Evolutionary conservation across 2,329 filamentous ascomycete species (phyloP), one percentile per base, ranked within the genome.

Genomic region (Beauveria bassiana): DNA sequence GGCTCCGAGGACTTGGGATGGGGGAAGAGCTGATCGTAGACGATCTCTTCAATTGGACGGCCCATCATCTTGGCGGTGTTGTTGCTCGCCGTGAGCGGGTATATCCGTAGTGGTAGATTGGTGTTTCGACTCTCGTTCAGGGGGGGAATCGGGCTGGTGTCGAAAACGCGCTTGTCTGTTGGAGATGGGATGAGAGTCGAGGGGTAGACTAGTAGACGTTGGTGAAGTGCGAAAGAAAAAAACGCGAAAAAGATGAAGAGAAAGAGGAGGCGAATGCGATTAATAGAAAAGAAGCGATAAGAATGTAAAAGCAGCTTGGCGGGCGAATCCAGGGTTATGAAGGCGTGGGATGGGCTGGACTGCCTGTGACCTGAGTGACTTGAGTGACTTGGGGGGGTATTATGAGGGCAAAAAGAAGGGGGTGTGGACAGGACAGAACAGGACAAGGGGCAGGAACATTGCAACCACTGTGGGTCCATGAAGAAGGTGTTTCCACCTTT

Each of bases 1-100:
- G 89, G 89, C 68, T 93, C 89, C 62, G 79, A 84, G 16, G 83
- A 73, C 65, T 85, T 84, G 16, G 87, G 85, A 61, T 83, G 85
- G 22, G 88, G 87, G 70, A 88, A 90, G 77, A 93, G 87, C 69
- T 79, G 78, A 75, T 87, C 83, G 81, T 90, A 90, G 64, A 93
- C 86, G 73, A 91, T 81, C 71, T 88, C 81, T 63, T 89, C 87
- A 69, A 91, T 79, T 50, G 86, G 81, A 53, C 83, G 83, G 68
- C 87, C 85, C 75, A 88, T 90, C 89, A 93, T 93, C 59, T 70
- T 78, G 72, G 58, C 64, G 62, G 54, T 63, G 31, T 51, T 61
- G 40, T 51, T 58, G 43, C 20, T 47, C 45, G 12, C 45, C 45
- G 45, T 47, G 45, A 47, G 45, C 12, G 45, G 20, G 22, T 47